Evolutionary conservation across 306 rosid genomes (phyloP).

Genomic region (Cicer pinnatifidum): DNA sequence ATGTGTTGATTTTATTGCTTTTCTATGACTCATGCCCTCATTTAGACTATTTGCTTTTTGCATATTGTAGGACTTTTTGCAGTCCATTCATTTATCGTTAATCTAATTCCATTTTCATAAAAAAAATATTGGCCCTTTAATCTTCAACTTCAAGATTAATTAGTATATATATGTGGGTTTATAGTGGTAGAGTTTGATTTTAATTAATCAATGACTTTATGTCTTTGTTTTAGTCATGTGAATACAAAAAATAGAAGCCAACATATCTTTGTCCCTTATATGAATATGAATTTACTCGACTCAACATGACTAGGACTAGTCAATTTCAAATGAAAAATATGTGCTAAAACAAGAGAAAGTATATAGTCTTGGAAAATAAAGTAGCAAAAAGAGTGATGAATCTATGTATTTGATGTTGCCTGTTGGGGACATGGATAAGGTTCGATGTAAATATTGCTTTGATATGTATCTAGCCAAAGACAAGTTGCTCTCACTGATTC

Average conservation of each 20-base stretch:
- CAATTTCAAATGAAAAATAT: background rate
- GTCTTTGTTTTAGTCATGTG: background rate
- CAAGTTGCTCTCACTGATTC: conserved; percentile 64
- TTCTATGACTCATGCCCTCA: too few species aligned
- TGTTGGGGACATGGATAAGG: conserved; percentile 50
- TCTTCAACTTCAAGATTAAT: background rate
- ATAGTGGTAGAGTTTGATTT: too few species aligned
- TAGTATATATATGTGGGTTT: background rate
- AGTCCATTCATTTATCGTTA: too few species aligned
- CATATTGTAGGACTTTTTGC: too few species aligned
- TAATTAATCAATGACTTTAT: background rate
- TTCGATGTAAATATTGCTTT: conserved; percentile 50
- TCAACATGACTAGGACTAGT: background rate
- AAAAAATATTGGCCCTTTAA: too few species aligned
- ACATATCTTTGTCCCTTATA: background rate
- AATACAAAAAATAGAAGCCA: background rate
- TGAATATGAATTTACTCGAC: background rate
- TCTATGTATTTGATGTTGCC: conserved; percentile 47
- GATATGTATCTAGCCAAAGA: conserved; percentile 56
- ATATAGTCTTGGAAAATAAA: background rate
- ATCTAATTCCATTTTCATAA: too few species aligned
- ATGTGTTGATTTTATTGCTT: too few species aligned
- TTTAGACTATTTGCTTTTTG: too few species aligned
- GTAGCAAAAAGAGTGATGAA: conserved; percentile 39
- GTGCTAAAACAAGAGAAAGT: background rate